These are phyloP conservation scores for Piromyces sp. DNA, from an alignment of 192 early-diverging fungal species.

Conservation along the genomic window DNA sequence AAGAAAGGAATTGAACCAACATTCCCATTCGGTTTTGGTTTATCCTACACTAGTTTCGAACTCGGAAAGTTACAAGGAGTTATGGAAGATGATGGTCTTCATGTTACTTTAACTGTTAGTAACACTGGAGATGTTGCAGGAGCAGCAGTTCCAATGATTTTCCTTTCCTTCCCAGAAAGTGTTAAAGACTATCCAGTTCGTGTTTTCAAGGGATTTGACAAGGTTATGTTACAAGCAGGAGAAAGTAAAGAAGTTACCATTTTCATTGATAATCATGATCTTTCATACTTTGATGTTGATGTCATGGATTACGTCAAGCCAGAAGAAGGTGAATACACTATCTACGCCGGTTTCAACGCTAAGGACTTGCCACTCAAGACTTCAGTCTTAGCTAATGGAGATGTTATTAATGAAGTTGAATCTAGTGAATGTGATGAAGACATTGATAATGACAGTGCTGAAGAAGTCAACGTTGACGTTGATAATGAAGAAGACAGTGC, in stretches of 20 bases:
- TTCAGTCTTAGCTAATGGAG: too few relatives aligned
- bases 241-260: conserved; percentile 17
- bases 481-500: too few relatives aligned
- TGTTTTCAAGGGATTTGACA: conserved; percentile 28
- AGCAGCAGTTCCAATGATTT: too few relatives aligned
- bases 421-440: too few relatives aligned
- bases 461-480: too few relatives aligned
- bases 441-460: too few relatives aligned
- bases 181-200: conserved; percentile 11
- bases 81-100: background rate
- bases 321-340: conserved; percentile 16
- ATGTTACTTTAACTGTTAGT: background rate
- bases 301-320: conserved; percentile 19
- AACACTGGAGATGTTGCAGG: too few relatives aligned
- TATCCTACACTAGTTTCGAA: conserved; percentile 41
- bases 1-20: conserved; percentile 17
- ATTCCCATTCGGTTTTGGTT: conserved; percentile 32
- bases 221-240: conserved; percentile 19
- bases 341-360: conserved; percentile 28
- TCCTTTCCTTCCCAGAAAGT: too few relatives aligned
- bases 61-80: conserved; percentile 13
- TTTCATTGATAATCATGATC: too few relatives aligned
- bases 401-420: too few relatives aligned
- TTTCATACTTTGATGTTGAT: conserved; percentile 16
- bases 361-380: conserved; percentile 9